A percentile compares a stretch with the other conserved stretches of the same genome.
Evolutionary conservation across 176 grass and related monocot species (phyloP).

Genomic region (Luzula sylvatica): DNA sequence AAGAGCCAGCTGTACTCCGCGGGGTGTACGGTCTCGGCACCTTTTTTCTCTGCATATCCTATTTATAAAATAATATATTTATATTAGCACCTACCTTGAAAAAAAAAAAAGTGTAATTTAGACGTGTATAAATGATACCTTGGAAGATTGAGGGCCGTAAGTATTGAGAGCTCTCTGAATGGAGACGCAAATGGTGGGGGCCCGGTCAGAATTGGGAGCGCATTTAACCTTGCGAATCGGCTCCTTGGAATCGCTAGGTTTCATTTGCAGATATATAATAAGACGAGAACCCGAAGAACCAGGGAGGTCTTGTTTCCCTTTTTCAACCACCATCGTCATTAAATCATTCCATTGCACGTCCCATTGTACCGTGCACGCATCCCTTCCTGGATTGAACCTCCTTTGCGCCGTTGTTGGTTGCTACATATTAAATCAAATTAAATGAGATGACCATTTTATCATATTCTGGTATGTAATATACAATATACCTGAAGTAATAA

Average conservation of each 20-base stretch:
- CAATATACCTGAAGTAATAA: conserved; percentile 78
- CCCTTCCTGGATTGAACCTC: conserved; percentile 90
- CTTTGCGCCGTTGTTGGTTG: conserved; percentile 73
- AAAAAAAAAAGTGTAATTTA: conserved; percentile 7
- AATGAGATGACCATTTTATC: no score
- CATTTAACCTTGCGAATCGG: conserved; percentile 69
- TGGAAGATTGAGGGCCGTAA: conserved; percentile 57
- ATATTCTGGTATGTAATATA: no score
- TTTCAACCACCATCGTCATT: conserved; percentile 62
- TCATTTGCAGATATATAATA: conserved; percentile 82
- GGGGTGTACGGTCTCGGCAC: conserved; percentile 85
- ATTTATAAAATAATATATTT: conserved; percentile 11
- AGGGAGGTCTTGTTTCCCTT: conserved; percentile 73
- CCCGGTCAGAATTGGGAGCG: conserved; percentile 51
- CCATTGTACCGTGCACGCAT: conserved; percentile 83
- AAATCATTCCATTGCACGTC: conserved; percentile 91
- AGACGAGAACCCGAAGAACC: conserved; percentile 65
- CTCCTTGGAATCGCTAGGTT: conserved; percentile 55
- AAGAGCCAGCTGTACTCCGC: conserved; percentile 26
- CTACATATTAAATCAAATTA: conserved; percentile 41
- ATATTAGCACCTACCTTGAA: conserved; percentile 1
- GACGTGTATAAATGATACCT: conserved; percentile 64
- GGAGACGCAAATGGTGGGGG: conserved; percentile 49
- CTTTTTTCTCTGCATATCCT: conserved; percentile 79
- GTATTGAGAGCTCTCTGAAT: conserved; percentile 60